Evolutionary conservation across 106 monocot genomes (phyloP).

Genomic region (Platanthera guangdongensis): DNA sequence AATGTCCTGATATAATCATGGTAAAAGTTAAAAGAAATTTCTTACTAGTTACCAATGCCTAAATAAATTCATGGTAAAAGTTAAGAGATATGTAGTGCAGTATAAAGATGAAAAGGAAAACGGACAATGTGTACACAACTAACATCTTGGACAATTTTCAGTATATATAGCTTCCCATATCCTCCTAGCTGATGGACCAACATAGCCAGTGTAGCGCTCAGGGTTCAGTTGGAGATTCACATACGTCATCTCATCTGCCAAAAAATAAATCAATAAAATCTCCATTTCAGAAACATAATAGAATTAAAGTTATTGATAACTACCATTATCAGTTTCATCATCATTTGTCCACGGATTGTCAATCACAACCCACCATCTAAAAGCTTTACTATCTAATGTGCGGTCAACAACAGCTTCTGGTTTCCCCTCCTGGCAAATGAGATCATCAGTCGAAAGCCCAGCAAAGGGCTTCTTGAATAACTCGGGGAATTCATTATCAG

Average conservation of each 20-base stretch:
- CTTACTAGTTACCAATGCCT: neutral
- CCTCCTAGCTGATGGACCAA: conserved; percentile 64
- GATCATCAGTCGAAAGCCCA: conserved; percentile 45
- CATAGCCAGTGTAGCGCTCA: conserved; percentile 90
- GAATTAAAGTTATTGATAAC: neutral
- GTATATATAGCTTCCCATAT: conserved; percentile 92
- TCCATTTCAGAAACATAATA: neutral
- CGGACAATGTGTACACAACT: conserved; percentile 10
- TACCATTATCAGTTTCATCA: conserved; percentile 95
- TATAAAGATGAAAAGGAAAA: neutral
- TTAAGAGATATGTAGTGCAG: neutral
- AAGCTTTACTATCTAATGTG: conserved; percentile 72
- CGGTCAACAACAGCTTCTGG: conserved; percentile 80
- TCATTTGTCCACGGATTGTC: conserved; percentile 98
- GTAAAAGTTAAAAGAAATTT: neutral
- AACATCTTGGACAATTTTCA: conserved; percentile 94
- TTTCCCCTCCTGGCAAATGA: conserved; percentile 79
- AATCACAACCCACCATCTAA: conserved; percentile 69
- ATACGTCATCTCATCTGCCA: conserved; percentile 93
- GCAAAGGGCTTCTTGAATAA: conserved; percentile 55
- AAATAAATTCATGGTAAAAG: neutral
- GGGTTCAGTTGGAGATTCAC: conserved; percentile 93
- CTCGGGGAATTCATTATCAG: conserved; percentile 89
- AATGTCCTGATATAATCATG: neutral
- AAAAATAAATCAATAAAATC: neutral